Percentiles rank a stretch among this genome's conserved stretches.
Conservation (phyloP, 345 rosid species). For the Crucihimalaya himalaica region DNA sequence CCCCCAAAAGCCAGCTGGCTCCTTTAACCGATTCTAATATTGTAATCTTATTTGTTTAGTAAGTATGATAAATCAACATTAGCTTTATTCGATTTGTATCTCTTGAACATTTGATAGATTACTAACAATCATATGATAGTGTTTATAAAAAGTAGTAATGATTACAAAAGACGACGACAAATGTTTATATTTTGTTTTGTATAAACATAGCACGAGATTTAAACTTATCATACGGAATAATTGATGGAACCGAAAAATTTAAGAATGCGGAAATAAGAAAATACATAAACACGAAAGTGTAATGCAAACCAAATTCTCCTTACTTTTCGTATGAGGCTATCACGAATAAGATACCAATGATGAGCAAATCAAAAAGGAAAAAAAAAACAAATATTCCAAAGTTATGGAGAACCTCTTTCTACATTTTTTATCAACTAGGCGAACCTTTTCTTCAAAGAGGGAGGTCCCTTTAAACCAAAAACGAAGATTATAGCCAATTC, state of each 20-base stretch:
- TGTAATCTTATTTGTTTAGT: neutral
- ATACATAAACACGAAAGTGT: slow-evolving; percentile 17
- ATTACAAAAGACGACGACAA: slow-evolving; percentile 27
- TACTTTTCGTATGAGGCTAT: slow-evolving; percentile 15
- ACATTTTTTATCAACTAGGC: slow-evolving; percentile 24
- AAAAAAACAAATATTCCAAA: slow-evolving; percentile 19
- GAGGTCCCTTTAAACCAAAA: slow-evolving; percentile 7
- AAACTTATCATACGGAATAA: slow-evolving; percentile 24
- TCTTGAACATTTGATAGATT: slow-evolving; percentile 31
- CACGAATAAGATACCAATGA: slow-evolving; percentile 38
- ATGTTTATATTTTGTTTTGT: neutral
- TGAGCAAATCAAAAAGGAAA: slow-evolving; percentile 5
- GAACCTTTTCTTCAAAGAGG: neutral
- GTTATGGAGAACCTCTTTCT: slow-evolving; percentile 30
- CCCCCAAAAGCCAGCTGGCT: slow-evolving; percentile 49
- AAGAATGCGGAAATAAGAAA: neutral
- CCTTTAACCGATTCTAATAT: slow-evolving; percentile 7
- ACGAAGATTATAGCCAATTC: neutral
- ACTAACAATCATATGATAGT: slow-evolving; percentile 32
- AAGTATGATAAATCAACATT: slow-evolving; percentile 1
- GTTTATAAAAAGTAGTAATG: slow-evolving; percentile 4
- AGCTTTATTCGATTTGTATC: slow-evolving; percentile 19
- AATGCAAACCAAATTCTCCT: slow-evolving; percentile 14
- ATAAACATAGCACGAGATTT: slow-evolving; percentile 12
- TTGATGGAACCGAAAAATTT: slow-evolving; percentile 10